phyloP scores from a whole-genome alignment of 2,329 filamentous ascomycete species.

The Chaetomiaceae sp. region DNA sequence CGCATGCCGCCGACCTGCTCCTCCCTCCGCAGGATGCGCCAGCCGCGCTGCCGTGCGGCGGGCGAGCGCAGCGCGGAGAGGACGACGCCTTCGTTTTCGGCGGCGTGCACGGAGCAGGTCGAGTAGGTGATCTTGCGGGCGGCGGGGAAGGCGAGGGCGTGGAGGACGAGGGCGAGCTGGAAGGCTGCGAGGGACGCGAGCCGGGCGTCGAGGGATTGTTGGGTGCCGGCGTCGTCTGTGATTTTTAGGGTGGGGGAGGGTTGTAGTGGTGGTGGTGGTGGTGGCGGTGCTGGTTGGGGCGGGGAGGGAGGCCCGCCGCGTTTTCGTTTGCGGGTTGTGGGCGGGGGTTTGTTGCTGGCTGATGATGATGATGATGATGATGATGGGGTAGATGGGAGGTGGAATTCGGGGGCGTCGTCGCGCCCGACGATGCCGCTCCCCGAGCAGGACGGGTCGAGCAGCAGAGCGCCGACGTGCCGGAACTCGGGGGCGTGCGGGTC shows the following conservation, averaged over 20 bases:
- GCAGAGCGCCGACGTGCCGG: conserved; percentile 67
- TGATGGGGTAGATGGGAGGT: conserved; percentile 45
- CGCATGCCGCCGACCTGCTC: conserved; percentile 73
- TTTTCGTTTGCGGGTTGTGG: conserved; percentile 19
- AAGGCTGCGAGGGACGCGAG: conserved; percentile 73
- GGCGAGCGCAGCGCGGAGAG: conserved; percentile 63
- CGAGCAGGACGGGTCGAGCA: conserved; percentile 92
- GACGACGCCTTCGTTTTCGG: conserved; percentile 88
- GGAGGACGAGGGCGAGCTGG: conserved; percentile 74
- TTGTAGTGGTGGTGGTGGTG: conserved; percentile 23
- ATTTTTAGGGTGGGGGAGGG: no score
- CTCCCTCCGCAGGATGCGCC: conserved; percentile 68
- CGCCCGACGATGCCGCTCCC: conserved; percentile 91
- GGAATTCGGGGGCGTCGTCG: conserved; percentile 68
- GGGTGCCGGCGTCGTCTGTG: conserved; percentile 51
- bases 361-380: no score
- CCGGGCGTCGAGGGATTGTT: conserved; percentile 57
- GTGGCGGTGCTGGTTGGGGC: conserved; percentile 7
- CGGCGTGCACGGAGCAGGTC: conserved; percentile 81
- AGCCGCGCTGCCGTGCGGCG: conserved; percentile 63
- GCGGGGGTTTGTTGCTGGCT: conserved; percentile 9
- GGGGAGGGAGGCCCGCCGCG: no score
- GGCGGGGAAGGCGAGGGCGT: conserved; percentile 76
- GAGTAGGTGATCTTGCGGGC: conserved; percentile 81
- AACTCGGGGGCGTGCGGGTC: conserved; percentile 61